These are phyloP conservation scores for Hippophae tibetana DNA, from an alignment of 306 rosid species.

Conservation along the genomic window DNA sequence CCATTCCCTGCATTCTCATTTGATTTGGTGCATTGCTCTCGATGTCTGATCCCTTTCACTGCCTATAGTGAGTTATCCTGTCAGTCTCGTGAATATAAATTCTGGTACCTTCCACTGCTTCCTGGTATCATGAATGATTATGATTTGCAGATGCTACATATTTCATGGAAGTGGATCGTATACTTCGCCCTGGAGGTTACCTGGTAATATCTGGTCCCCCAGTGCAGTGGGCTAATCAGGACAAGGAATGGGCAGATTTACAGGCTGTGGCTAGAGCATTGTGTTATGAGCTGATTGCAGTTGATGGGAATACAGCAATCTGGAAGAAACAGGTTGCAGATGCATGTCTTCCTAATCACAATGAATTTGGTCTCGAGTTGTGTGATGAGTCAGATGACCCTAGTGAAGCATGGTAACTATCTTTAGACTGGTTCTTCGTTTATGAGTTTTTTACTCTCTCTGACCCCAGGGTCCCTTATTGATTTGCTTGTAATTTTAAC, in stretches of 20 bases:
- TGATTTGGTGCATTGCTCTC: slow-evolving; percentile 92
- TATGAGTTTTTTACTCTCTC: background rate
- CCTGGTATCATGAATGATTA: slow-evolving; percentile 11
- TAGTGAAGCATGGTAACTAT: slow-evolving; percentile 69
- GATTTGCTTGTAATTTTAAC: no score
- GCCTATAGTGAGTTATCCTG: slow-evolving; percentile 66
- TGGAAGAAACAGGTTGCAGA: slow-evolving; percentile 82
- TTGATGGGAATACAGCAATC: slow-evolving; percentile 85
- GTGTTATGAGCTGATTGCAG: slow-evolving; percentile 86
- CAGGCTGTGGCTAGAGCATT: slow-evolving; percentile 87
- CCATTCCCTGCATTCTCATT: slow-evolving; percentile 91
- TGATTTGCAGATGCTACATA: slow-evolving; percentile 77
- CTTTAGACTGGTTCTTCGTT: slow-evolving; percentile 1
- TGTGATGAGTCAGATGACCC: slow-evolving; percentile 76
- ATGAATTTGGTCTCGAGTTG: slow-evolving; percentile 69
- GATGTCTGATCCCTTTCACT: slow-evolving; percentile 94
- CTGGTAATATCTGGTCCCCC: slow-evolving; percentile 95
- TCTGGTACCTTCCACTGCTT: slow-evolving; percentile 17
- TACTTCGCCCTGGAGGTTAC: slow-evolving; percentile 94
- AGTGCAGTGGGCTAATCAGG: slow-evolving; percentile 94
- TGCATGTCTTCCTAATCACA: slow-evolving; percentile 72
- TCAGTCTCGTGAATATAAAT: slow-evolving; percentile 6
- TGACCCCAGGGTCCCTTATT: no score
- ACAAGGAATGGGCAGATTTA: slow-evolving; percentile 97
- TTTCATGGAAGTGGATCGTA: slow-evolving; percentile 88